These are phyloP conservation scores for Rhodotorula sp. DNA, from an alignment of 1,284 basidiomycete species.

Conservation along the genomic window DNA sequence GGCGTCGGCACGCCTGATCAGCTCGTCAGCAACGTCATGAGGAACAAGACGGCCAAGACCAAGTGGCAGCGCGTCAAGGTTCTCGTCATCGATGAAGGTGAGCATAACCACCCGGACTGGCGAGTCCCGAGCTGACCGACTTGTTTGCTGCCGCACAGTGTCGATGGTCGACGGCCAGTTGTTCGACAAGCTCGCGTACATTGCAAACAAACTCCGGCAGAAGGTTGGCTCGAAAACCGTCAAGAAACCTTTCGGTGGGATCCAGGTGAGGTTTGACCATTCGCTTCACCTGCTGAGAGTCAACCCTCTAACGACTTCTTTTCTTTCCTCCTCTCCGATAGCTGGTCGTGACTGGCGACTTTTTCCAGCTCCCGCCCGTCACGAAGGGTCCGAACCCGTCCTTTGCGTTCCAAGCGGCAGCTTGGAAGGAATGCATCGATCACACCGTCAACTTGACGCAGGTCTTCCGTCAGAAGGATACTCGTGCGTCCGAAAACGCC, in stretches of 20 bases:
- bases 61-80: slow-evolving; percentile 75
- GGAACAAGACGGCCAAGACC: slow-evolving; percentile 65
- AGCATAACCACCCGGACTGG: slow-evolving; percentile 37
- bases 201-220: slow-evolving; percentile 65
- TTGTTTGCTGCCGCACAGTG: slow-evolving; percentile 55
- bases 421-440: slow-evolving; percentile 74
- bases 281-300: neutral
- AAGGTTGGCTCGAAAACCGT: slow-evolving; percentile 45
- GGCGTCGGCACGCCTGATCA: slow-evolving; percentile 67
- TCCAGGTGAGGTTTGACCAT: slow-evolving; percentile 62
- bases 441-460: slow-evolving; percentile 81
- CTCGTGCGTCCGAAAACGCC: slow-evolving; percentile 44
- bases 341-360: slow-evolving; percentile 90
- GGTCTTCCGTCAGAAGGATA: slow-evolving; percentile 71
- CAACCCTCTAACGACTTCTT: too few relatives aligned
- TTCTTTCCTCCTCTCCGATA: slow-evolving; percentile 51
- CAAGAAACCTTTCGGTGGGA: slow-evolving; percentile 79
- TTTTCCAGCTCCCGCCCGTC: slow-evolving; percentile 95
- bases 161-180: slow-evolving; percentile 95
- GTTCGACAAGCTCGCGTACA: slow-evolving; percentile 79
- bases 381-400: slow-evolving; percentile 51
- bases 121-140: neutral
- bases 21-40: slow-evolving; percentile 66
- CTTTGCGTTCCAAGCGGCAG: slow-evolving; percentile 86
- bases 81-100: slow-evolving; percentile 92